Percentiles rank a stretch among this genome's conserved stretches.
These are phyloP conservation scores for Clathrospora elynae DNA, from an alignment of 2,329 filamentous ascomycete species.

Conservation along the genomic window DNA sequence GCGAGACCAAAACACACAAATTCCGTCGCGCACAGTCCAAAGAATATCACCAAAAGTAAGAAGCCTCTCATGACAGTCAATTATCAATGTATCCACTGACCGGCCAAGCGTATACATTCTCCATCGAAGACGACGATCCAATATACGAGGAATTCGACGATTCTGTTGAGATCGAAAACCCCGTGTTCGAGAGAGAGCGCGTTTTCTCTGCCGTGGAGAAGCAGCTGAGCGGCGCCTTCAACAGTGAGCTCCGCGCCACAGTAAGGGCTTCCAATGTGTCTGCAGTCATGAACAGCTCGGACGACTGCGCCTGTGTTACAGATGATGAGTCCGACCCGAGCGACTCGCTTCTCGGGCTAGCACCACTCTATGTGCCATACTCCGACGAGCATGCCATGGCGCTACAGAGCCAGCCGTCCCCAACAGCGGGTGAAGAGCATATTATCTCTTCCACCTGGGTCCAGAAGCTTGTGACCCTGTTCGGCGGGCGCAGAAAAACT, in stretches of 20 bases:
- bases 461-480: conserved; percentile 14
- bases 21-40: not conserved
- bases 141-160: not conserved
- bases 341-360: conserved; percentile 3
- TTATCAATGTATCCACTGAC: conserved; percentile 1
- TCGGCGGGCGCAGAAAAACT: conserved; percentile 14
- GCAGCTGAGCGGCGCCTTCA: not conserved
- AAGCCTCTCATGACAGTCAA: not conserved
- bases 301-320: not conserved
- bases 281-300: not conserved
- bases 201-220: conserved; percentile 1
- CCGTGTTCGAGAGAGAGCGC: not conserved
- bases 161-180: not conserved
- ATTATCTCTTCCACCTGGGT: conserved; percentile 1
- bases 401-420: not conserved
- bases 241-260: not conserved
- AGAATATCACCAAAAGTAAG: not conserved
- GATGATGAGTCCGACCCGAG: conserved; percentile 5
- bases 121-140: not conserved
- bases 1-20: conserved; percentile 1
- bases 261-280: not conserved
- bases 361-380: not conserved
- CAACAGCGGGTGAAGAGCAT: not conserved
- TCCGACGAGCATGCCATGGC: not conserved
- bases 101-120: conserved; percentile 1